phyloP scores from a whole-genome alignment of 495 filamentous ascomycete genomes.

The Lichenothelia convexa region DNA sequence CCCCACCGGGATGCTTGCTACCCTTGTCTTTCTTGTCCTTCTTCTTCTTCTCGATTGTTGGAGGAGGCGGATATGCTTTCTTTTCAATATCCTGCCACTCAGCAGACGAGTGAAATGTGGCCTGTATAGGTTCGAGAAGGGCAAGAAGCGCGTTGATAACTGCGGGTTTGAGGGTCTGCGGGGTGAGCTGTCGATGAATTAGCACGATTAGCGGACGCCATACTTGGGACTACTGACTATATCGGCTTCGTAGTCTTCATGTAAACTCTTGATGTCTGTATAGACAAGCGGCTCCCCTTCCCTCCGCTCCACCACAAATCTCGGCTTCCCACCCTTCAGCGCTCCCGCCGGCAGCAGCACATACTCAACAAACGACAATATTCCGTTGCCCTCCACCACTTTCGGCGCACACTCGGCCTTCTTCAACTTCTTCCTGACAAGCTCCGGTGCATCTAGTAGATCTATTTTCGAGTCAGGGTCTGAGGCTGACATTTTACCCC shows the following conservation, averaged over 20 bases:
- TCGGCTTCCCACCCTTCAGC: slow-evolving; percentile 34
- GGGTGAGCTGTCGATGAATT: slow-evolving; percentile 42
- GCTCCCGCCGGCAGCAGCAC: slow-evolving; percentile 57
- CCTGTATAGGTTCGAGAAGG: slow-evolving; percentile 59
- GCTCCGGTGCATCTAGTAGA: slow-evolving; percentile 58
- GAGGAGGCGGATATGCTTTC: slow-evolving; percentile 64
- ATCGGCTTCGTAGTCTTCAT: slow-evolving; percentile 64
- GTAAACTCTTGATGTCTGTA: slow-evolving; percentile 46
- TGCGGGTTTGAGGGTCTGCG: slow-evolving; percentile 40
- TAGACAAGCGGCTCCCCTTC: slow-evolving; percentile 63
- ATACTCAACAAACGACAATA: slow-evolving; percentile 66
- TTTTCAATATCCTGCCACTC: slow-evolving; percentile 71
- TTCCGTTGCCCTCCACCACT: slow-evolving; percentile 66
- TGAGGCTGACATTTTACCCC: slow-evolving; percentile 55
- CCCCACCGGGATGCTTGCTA: slow-evolving; percentile 35
- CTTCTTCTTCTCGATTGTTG: slow-evolving; percentile 41
- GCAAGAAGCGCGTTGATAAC: slow-evolving; percentile 45
- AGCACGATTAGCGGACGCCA: neutral
- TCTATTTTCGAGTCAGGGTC: slow-evolving; percentile 75
- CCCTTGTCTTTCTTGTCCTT: slow-evolving; percentile 74
- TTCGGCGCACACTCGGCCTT: slow-evolving; percentile 63
- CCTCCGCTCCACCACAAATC: slow-evolving; percentile 36
- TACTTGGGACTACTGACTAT: slow-evolving; percentile 35
- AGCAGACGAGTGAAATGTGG: slow-evolving; percentile 42
- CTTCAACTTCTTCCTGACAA: slow-evolving; percentile 57